Percentiles rank a stretch among this genome's conserved stretches.
phyloP scores from a whole-genome alignment of 495 filamentous ascomycete genomes.

The Lasiosphaeriaceae sp. region DNA sequence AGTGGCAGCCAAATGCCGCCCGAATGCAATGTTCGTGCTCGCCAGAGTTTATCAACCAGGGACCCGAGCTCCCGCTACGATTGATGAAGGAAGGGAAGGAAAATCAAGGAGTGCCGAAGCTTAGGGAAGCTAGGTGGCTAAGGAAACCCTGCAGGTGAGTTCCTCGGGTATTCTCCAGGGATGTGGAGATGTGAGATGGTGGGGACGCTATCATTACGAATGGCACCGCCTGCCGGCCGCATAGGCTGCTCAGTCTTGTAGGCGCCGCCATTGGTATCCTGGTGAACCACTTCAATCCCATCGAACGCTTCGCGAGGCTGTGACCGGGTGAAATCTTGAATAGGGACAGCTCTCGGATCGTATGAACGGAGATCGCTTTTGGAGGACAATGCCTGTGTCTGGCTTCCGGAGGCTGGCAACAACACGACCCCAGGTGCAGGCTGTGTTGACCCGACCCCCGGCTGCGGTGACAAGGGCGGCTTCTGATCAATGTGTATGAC shows the following conservation, averaged over 20 bases:
- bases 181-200: slow-evolving; percentile 47
- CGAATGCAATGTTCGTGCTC: background rate
- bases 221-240: slow-evolving; percentile 13
- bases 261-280: slow-evolving; percentile 1
- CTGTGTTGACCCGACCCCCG: background rate
- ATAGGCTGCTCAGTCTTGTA: background rate
- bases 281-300: background rate
- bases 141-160: background rate
- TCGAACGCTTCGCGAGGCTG: background rate
- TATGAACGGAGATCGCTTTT: background rate
- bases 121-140: background rate
- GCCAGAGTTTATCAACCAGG: background rate
- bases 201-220: slow-evolving; percentile 23
- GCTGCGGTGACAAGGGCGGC: background rate
- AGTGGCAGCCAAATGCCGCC: background rate
- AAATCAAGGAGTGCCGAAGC: background rate
- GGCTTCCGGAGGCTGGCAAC: background rate
- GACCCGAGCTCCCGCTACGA: background rate
- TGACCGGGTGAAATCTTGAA: background rate
- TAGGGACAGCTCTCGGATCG: background rate
- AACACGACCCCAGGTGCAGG: background rate
- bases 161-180: slow-evolving; percentile 54
- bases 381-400: background rate
- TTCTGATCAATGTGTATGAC: no score
- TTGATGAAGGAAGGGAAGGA: background rate